Evolutionary conservation across 352 stramenopile species (phyloP), one percentile per base, ranked within the genome.

Genomic region (Phytophthora cryptogea): DNA sequence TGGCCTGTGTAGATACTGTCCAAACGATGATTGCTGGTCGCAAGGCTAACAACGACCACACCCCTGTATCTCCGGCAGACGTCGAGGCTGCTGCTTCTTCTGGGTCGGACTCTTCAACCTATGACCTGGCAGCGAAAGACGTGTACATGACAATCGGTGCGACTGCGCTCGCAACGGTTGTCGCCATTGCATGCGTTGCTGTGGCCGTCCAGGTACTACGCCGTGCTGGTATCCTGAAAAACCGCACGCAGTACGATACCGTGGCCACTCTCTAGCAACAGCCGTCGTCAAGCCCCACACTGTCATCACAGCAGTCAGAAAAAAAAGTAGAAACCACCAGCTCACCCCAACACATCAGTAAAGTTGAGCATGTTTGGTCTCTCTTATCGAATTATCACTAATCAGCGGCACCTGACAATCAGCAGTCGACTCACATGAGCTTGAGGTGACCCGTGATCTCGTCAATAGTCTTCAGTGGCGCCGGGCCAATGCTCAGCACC

Each of bases 381-480:
- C 28, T 47, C 28, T 46, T 41, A 3, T n/a, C 40, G 27, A 20
- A 14, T 49, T 63, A 47, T 49, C 16, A 7, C 39, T 43, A 41
- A 8, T 6, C 9, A 39, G 20, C 2, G 20, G 20, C 20, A 23
- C 20, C 20, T 23, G 20, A 23, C 20, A 23, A 23, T 23, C 20
- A 23, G 20, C 41, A 11, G 27, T 54, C 5, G 47, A 35, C 6
- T 81, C 63, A 95, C 83, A 94, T 89, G 65, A 95, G 82, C 70
- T 94, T 95, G 56, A 95, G 81, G 63, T 92, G 86, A 28, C 79
- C 79, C 3, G 82, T 92, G 54, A 95, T 66, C 32, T 76, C 73
- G 56, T 95, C 76, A 54, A 95, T 78, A 27, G 63, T 79, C 23
- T 80, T 70, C 23, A 92, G 65, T 13, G 86, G 74, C 3, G 86